A percentile compares a stretch with the other conserved stretches of the same genome.
Conservation (phyloP, 305 asterid genomes). For the Fraxinus greggii region DNA sequence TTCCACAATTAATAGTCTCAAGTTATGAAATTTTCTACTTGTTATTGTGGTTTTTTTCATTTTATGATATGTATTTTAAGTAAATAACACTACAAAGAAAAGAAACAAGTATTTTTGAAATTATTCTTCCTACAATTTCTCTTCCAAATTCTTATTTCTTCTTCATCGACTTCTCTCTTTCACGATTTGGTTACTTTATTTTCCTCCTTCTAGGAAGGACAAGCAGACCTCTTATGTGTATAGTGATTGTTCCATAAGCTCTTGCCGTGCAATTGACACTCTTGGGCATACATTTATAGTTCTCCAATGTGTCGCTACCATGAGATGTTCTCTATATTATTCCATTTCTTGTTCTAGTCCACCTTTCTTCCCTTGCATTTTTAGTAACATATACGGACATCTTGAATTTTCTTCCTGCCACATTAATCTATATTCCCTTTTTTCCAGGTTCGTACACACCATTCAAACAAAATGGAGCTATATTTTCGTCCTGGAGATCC, state of each 20-base stretch:
- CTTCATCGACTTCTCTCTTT: not conserved
- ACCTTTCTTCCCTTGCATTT: constrained; percentile 1
- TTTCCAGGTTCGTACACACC: constrained; percentile 57
- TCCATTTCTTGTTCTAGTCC: constrained; percentile 5
- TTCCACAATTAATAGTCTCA: not conserved
- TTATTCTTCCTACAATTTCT: not conserved
- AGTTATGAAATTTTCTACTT: not conserved
- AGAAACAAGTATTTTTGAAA: not conserved
- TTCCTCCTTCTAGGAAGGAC: not conserved
- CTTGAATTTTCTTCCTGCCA: not conserved
- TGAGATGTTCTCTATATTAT: constrained; percentile 7
- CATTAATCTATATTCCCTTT: constrained; percentile 16
- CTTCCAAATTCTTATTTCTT: not conserved
- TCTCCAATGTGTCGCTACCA: not conserved
- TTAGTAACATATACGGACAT: not conserved
- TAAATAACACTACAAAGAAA: not conserved
- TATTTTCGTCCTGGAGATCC: constrained; percentile 96
- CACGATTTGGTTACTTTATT: not conserved
- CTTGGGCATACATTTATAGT: not conserved
- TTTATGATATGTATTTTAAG: not conserved
- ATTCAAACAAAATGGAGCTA: constrained; percentile 70
- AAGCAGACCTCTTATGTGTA: not conserved
- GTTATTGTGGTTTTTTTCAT: not conserved
- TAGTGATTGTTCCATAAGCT: not conserved
- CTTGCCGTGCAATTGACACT: not conserved